phyloP scores from a whole-genome alignment of 2,329 filamentous ascomycete genomes.

The Penicillium sp. region DNA sequence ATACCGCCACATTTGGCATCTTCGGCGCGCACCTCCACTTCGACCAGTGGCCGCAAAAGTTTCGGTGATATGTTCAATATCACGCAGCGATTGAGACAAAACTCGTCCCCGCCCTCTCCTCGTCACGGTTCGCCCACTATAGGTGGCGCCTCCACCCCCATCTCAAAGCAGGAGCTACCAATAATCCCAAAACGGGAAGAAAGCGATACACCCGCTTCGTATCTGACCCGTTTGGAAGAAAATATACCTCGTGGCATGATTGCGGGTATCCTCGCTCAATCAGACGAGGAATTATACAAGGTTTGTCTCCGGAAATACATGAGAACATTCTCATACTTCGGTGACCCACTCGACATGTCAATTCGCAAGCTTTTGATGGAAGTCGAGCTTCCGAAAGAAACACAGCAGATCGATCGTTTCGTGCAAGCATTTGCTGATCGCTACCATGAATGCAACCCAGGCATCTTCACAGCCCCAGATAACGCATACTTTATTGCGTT shows the following conservation, averaged over 20 bases:
- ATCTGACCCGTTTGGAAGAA: conserved; percentile 78
- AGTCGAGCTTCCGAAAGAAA: conserved; percentile 92
- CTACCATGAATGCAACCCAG: conserved; percentile 97
- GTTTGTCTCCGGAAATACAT: conserved; percentile 91
- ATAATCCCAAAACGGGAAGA: conserved; percentile 76
- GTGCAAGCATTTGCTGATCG: conserved; percentile 92
- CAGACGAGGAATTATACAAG: conserved; percentile 76
- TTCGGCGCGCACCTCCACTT: conserved; percentile 70
- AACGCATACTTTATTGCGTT: conserved; percentile 99
- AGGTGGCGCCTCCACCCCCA: conserved; percentile 65
- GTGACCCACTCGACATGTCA: conserved; percentile 96
- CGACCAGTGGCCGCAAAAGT: conserved; percentile 81
- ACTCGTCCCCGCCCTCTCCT: conserved; percentile 66
- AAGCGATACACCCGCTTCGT: conserved; percentile 85
- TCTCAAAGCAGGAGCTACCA: conserved; percentile 65
- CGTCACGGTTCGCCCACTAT: conserved; percentile 61
- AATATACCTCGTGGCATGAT: conserved; percentile 77
- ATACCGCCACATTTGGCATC: conserved; percentile 59
- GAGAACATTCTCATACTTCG: conserved; percentile 91
- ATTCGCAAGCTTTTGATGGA: conserved; percentile 95
- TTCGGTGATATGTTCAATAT: conserved; percentile 85
- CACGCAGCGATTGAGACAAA: conserved; percentile 71
- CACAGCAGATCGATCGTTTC: conserved; percentile 94
- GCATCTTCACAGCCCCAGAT: conserved; percentile 79
- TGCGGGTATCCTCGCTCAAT: conserved; percentile 80